Conservation (phyloP, 768 basidiomycete species). For the Russula ochroleuca region DNA sequence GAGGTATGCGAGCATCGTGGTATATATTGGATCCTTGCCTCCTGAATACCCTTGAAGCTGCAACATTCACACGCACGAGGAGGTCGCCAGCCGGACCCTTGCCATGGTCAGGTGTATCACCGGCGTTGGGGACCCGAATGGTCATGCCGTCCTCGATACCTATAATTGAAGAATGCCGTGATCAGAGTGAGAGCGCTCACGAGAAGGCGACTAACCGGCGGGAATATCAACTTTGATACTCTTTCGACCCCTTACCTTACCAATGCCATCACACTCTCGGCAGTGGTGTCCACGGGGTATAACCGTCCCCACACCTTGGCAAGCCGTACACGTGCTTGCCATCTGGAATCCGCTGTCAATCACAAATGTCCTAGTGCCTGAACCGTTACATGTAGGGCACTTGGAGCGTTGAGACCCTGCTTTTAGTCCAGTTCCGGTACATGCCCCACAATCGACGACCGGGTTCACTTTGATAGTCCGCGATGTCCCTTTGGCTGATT, state of each 20-base stretch:
- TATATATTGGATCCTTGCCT: constrained; percentile 91
- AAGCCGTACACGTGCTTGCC: constrained; percentile 83
- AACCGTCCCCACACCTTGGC: constrained; percentile 74
- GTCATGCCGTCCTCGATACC: constrained; percentile 96
- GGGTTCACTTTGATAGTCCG: constrained; percentile 74
- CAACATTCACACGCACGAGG: constrained; percentile 79
- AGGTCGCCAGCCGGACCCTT: constrained; percentile 82
- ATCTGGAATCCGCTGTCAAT: constrained; percentile 95
- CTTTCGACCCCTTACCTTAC: constrained; percentile 79
- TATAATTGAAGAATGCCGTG: constrained; percentile 33
- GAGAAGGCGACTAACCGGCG: constrained; percentile 54
- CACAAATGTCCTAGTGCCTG: constrained; percentile 84
- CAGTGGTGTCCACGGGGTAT: constrained; percentile 80
- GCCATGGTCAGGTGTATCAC: constrained; percentile 79
- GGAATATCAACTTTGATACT: constrained; percentile 79
- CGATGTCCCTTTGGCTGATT: constrained; percentile 87
- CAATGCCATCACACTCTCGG: constrained; percentile 75
- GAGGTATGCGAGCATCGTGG: constrained; percentile 83
- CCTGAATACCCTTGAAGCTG: constrained; percentile 76
- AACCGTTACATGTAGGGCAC: constrained; percentile 78
- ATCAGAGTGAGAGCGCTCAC: neutral
- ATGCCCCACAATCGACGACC: constrained; percentile 77
- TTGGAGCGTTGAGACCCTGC: constrained; percentile 75
- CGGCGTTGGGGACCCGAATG: constrained; percentile 71
- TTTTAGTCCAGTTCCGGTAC: constrained; percentile 84